Conservation (phyloP, 257 asterid species). For the Lithospermum erythrorhizon region DNA sequence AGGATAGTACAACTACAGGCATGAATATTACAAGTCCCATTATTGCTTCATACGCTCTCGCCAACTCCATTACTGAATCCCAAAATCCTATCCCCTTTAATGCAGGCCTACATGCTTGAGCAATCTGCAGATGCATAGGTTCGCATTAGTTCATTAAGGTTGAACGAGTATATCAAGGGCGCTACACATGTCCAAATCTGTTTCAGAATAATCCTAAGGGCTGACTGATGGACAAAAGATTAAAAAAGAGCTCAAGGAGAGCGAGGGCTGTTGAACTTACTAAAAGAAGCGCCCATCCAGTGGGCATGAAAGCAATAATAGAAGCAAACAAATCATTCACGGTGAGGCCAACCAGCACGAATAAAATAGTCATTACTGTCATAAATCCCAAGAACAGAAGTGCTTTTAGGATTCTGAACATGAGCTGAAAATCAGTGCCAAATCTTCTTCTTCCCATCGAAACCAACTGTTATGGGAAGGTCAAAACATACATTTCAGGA, state of each 20-base stretch:
- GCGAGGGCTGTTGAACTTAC: constrained; percentile 25
- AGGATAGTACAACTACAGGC: constrained; percentile 73
- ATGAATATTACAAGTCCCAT: constrained; percentile 77
- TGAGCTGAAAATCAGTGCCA: constrained; percentile 94
- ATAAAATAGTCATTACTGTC: constrained; percentile 83
- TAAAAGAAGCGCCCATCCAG: constrained; percentile 94
- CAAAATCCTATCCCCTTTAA: constrained; percentile 59
- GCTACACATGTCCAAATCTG: neutral
- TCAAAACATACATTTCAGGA: neutral
- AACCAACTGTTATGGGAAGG: constrained; percentile 48
- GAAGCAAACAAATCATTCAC: constrained; percentile 76
- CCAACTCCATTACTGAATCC: constrained; percentile 92
- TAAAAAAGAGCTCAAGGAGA: neutral
- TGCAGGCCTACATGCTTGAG: constrained; percentile 68
- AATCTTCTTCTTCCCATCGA: constrained; percentile 92
- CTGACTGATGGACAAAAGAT: neutral
- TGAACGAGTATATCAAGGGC: neutral
- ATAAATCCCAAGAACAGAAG: constrained; percentile 81
- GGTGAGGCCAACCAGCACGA: constrained; percentile 60
- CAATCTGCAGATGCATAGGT: constrained; percentile 34
- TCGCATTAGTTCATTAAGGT: too few relatives aligned
- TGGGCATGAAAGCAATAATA: constrained; percentile 84
- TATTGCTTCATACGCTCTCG: constrained; percentile 72
- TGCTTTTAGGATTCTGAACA: constrained; percentile 91
- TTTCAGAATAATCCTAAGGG: neutral